These are phyloP conservation scores for Artemisia tridentata DNA, from an alignment of 129 eudicot species.

Conservation along the genomic window DNA sequence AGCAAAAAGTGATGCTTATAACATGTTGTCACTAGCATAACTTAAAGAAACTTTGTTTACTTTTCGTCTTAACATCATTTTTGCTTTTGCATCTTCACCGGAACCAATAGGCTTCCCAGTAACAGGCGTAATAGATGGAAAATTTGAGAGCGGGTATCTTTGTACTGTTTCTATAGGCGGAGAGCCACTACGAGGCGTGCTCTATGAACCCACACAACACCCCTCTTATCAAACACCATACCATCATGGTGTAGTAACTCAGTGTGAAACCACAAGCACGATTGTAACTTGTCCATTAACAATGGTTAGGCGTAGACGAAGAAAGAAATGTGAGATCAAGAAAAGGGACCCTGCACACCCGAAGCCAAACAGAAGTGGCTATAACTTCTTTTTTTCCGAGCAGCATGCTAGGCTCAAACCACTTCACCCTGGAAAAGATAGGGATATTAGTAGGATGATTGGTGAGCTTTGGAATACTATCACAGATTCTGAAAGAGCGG, in stretches of 20 bases:
- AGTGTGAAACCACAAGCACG: neutral
- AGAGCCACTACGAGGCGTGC: conserved; percentile 42
- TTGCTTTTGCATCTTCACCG: conserved; percentile 19
- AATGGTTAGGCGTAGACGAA: conserved; percentile 40
- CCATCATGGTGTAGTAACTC: too few relatives aligned
- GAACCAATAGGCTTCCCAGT: conserved; percentile 47
- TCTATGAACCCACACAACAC: neutral
- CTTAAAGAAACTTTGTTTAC: too few relatives aligned
- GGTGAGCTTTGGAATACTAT: conserved; percentile 85
- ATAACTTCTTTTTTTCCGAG: conserved; percentile 85
- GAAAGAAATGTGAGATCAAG: conserved; percentile 73
- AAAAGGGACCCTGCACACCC: conserved; percentile 92
- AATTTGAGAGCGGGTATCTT: conserved; percentile 84
- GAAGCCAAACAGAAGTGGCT: conserved; percentile 87
- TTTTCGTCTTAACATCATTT: neutral
- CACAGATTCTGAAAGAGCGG: conserved; percentile 54
- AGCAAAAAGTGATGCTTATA: too few relatives aligned
- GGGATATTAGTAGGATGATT: conserved; percentile 78
- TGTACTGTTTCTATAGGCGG: conserved; percentile 68
- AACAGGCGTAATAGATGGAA: conserved; percentile 70
- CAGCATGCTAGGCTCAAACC: conserved; percentile 78
- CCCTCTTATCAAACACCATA: neutral
- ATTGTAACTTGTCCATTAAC: conserved; percentile 10
- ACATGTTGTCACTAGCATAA: neutral
- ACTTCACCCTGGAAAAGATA: conserved; percentile 68